phyloP scores from a whole-genome alignment of 768 basidiomycete species.

The Trametes gibbosa region DNA sequence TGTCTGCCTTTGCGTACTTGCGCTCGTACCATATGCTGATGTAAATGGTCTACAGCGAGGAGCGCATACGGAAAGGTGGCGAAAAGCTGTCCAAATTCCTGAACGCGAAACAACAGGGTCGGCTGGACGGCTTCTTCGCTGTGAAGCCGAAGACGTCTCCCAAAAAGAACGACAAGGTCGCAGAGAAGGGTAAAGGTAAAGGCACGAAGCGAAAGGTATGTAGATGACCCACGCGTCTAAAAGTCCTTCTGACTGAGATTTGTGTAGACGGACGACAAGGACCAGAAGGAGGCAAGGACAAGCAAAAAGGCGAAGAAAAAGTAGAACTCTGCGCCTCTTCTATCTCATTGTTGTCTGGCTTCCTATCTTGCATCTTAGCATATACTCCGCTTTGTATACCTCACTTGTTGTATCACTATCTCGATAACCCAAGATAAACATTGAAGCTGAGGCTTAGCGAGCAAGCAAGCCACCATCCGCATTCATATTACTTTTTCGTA shows the following conservation, averaged over 20 bases:
- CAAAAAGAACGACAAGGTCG: constrained; percentile 36
- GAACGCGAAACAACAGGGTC: constrained; percentile 90
- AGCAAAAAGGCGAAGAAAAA: constrained; percentile 46
- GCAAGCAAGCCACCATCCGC: too few relatives aligned
- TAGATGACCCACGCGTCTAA: neutral
- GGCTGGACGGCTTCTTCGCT: constrained; percentile 93
- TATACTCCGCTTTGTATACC: constrained; percentile 13
- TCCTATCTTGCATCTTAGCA: neutral
- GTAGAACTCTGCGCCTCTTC: constrained; percentile 15
- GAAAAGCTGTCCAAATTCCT: constrained; percentile 89
- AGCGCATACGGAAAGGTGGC: constrained; percentile 92
- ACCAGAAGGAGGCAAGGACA: constrained; percentile 30
- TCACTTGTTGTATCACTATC: constrained; percentile 20
- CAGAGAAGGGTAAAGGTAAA: constrained; percentile 30
- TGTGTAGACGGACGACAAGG: constrained; percentile 31
- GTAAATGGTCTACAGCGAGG: constrained; percentile 61
- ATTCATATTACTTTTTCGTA: constrained; percentile 55
- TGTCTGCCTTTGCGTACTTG: constrained; percentile 26
- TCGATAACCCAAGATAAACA: too few relatives aligned
- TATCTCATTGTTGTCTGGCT: neutral
- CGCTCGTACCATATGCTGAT: neutral
- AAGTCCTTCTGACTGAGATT: too few relatives aligned
- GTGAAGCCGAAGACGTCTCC: constrained; percentile 59
- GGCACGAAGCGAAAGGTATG: constrained; percentile 54
- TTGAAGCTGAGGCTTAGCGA: too few relatives aligned